Conservation (phyloP, 106 monocot genomes). For the Platanthera guangdongensis region DNA sequence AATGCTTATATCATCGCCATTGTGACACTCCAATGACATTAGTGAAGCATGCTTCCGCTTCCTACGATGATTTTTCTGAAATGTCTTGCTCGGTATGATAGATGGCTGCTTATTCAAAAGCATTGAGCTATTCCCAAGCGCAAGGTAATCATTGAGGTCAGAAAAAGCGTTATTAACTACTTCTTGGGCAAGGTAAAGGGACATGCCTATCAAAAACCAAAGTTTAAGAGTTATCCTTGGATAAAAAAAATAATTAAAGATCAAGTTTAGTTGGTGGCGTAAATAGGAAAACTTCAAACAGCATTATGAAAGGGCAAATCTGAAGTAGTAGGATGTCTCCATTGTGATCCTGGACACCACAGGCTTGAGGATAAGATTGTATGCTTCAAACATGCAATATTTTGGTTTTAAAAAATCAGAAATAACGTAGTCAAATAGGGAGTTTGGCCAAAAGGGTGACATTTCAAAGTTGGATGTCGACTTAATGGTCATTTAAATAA, state of each 20-base stretch:
- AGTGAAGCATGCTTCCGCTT: slow-evolving; percentile 58
- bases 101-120: slow-evolving; percentile 13
- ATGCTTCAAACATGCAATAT: no score
- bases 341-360: no score
- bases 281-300: no score
- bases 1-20: slow-evolving; percentile 16
- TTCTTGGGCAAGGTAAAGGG: slow-evolving; percentile 49
- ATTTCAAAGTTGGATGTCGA: no score
- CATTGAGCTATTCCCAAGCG: slow-evolving; percentile 1
- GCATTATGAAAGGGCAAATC: no score
- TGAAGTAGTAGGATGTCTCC: background rate
- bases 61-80: slow-evolving; percentile 15
- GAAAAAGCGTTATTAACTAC: slow-evolving; percentile 49
- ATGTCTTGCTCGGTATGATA: slow-evolving; percentile 11
- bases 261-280: background rate
- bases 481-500: no score
- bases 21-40: slow-evolving; percentile 14
- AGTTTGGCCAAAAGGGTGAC: no score
- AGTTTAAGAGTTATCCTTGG: slow-evolving; percentile 17
- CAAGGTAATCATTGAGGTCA: slow-evolving; percentile 39
- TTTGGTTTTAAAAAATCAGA: no score
- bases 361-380: no score
- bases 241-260: background rate
- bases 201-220: slow-evolving; percentile 54
- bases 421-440: no score